phyloP scores from a whole-genome alignment of 2,329 filamentous ascomycete species.

The Monosporascus sp. region DNA sequence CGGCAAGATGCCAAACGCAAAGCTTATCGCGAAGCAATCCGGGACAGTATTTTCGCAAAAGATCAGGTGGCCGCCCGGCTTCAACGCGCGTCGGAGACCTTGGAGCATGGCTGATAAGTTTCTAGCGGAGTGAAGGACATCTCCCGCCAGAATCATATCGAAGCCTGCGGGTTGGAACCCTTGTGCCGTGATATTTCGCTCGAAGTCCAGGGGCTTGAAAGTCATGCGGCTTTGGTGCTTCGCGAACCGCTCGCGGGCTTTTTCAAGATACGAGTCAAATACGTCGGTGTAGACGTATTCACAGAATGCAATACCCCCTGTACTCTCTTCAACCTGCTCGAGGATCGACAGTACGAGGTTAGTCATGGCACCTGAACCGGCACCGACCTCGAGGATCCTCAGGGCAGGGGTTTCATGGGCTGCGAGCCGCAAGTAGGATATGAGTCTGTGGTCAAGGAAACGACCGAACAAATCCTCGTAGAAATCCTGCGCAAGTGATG shows the following conservation, averaged over 20 bases:
- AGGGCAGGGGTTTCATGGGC: neutral
- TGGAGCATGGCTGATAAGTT: neutral
- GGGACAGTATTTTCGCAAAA: neutral
- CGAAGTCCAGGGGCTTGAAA: neutral
- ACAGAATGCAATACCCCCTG: constrained; percentile 1
- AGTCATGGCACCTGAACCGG: neutral
- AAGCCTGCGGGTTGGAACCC: neutral
- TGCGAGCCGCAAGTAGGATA: neutral
- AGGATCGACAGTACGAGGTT: neutral
- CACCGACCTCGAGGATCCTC: neutral
- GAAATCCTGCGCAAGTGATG: neutral
- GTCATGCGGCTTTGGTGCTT: neutral
- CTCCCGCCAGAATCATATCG: neutral
- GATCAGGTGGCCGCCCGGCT: neutral
- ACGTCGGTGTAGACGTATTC: neutral
- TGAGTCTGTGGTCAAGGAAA: neutral
- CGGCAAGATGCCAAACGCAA: constrained; percentile 2
- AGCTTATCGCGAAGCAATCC: neutral
- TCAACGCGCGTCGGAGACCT: neutral
- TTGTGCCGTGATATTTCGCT: neutral
- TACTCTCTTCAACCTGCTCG: neutral
- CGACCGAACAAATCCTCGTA: neutral
- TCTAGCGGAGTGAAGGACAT: neutral
- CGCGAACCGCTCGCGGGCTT: neutral
- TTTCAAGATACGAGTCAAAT: neutral